These are phyloP conservation scores for Castanopsis chinensis DNA, from an alignment of 306 rosid genomes.

Conservation along the genomic window DNA sequence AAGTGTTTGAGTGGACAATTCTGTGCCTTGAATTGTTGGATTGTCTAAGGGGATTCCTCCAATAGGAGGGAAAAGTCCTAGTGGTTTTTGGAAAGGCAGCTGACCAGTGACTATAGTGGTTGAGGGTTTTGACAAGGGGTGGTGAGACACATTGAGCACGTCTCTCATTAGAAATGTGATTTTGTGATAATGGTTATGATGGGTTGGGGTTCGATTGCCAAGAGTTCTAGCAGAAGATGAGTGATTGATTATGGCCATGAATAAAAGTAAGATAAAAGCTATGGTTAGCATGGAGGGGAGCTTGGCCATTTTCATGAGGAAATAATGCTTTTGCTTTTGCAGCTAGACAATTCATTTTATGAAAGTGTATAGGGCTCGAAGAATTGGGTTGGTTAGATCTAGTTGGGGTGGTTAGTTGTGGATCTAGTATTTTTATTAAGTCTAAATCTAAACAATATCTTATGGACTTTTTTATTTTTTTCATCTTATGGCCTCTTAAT, in stretches of 20 bases:
- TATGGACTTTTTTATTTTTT: too few species aligned
- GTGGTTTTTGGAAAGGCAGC: conserved; percentile 56
- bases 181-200: conserved; percentile 35
- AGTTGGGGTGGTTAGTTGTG: conserved; percentile 3
- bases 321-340: conserved; percentile 8
- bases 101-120: conserved; percentile 26
- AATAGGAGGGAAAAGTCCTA: conserved; percentile 46
- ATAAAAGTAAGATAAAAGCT: conserved; percentile 21
- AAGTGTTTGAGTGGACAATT: conserved; percentile 40
- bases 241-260: conserved; percentile 22
- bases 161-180: conserved; percentile 56
- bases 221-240: conserved; percentile 50
- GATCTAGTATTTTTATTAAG: neutral
- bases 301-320: conserved; percentile 42
- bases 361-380: neutral
- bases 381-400: conserved; percentile 5
- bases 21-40: conserved; percentile 16
- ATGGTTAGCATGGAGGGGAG: conserved; percentile 17
- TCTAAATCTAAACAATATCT: too few species aligned
- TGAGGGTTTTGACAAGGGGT: conserved; percentile 26
- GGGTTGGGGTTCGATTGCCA: conserved; percentile 35
- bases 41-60: conserved; percentile 45
- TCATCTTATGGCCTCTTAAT: too few species aligned
- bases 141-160: conserved; percentile 39
- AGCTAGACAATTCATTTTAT: neutral